A percentile compares a stretch with the other conserved stretches of the same genome.
These are phyloP conservation scores for Tolypocladium endophyticum DNA, from an alignment of 2,329 filamentous ascomycete species.

Conservation along the genomic window DNA sequence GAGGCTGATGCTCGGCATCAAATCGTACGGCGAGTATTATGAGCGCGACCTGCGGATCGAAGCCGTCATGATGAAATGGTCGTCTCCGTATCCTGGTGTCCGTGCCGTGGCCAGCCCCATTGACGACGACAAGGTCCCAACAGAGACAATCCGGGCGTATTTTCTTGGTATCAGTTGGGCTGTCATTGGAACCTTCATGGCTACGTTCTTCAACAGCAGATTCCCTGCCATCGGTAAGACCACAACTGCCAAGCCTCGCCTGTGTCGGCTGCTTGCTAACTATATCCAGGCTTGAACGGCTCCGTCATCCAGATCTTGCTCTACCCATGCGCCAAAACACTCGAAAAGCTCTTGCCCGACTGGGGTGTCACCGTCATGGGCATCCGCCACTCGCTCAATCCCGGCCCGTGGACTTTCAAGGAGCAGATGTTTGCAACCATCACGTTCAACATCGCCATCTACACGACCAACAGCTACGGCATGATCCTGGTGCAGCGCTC, in stretches of 20 bases:
- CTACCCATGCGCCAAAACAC: constrained; percentile 32
- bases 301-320: constrained; percentile 34
- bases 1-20: constrained; percentile 24
- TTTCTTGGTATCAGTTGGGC: constrained; percentile 22
- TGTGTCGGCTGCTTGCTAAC: background rate
- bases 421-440: constrained; percentile 51
- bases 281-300: constrained; percentile 16
- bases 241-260: background rate
- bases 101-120: constrained; percentile 26
- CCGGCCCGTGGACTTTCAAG: constrained; percentile 45
- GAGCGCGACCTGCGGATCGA: constrained; percentile 29
- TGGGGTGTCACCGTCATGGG: constrained; percentile 33
- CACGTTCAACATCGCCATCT: constrained; percentile 42
- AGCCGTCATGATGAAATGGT: constrained; percentile 27
- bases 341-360: constrained; percentile 32
- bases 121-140: constrained; percentile 23
- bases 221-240: constrained; percentile 23
- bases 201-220: constrained; percentile 28
- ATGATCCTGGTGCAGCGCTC: constrained; percentile 35
- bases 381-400: constrained; percentile 33
- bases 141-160: constrained; percentile 31
- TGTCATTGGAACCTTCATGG: constrained; percentile 18
- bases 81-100: constrained; percentile 31
- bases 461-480: constrained; percentile 34
- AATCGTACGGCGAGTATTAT: constrained; percentile 28